These are phyloP conservation scores for Handroanthus guayacan DNA, from an alignment of 257 asterid genomes.

Conservation along the genomic window DNA sequence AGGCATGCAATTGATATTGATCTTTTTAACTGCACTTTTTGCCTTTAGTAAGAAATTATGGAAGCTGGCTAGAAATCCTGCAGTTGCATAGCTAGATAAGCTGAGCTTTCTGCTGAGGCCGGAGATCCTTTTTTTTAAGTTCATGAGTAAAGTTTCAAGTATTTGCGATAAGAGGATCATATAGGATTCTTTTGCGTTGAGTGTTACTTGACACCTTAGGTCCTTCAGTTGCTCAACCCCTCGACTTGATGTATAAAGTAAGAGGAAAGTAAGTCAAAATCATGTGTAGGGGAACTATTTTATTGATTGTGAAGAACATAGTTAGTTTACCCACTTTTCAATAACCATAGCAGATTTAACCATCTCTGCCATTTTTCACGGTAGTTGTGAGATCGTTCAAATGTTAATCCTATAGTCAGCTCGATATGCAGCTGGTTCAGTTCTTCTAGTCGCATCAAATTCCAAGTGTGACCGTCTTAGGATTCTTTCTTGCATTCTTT, in stretches of 20 bases:
- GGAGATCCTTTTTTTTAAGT: neutral
- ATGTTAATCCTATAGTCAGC: neutral
- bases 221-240: neutral
- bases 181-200: neutral
- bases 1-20: neutral
- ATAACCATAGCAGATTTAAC: neutral
- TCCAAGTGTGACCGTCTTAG: neutral
- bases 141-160: neutral
- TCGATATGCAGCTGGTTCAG: conserved; percentile 10
- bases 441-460: neutral
- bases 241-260: neutral
- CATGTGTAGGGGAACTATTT: neutral
- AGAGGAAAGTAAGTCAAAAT: neutral
- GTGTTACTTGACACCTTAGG: neutral
- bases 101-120: neutral
- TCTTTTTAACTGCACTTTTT: neutral
- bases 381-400: neutral
- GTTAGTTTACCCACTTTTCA: too few species aligned
- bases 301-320: neutral
- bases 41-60: neutral
- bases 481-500: neutral
- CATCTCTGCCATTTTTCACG: neutral
- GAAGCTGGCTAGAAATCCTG: neutral
- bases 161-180: neutral
- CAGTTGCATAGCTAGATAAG: neutral